phyloP scores from a whole-genome alignment of 108 stramenopile species.

The Fistulifera solaris region DNA sequence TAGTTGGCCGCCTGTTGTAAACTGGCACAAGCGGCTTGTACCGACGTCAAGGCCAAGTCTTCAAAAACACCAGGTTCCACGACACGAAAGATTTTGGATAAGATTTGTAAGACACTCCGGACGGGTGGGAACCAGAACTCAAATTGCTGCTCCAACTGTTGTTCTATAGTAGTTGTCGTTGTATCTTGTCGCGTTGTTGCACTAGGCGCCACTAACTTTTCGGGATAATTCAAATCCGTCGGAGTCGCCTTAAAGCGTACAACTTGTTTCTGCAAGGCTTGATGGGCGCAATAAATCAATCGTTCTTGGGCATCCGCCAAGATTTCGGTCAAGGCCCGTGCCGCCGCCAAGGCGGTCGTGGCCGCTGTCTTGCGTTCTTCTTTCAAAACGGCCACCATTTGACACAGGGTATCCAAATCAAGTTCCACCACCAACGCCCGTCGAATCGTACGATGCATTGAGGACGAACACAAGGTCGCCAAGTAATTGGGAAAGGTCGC shows the following conservation, averaged over 20 bases:
- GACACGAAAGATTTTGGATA: slow-evolving; percentile 87
- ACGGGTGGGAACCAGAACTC: slow-evolving; percentile 91
- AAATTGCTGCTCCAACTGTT: slow-evolving; percentile 66
- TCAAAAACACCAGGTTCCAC: slow-evolving; percentile 90
- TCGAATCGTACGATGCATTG: slow-evolving; percentile 72
- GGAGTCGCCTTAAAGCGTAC: slow-evolving; percentile 74
- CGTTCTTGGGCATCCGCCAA: slow-evolving; percentile 88
- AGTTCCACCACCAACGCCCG: slow-evolving; percentile 66
- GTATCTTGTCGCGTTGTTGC: slow-evolving; percentile 4
- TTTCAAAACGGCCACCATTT: slow-evolving; percentile 73
- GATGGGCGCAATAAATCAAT: slow-evolving; percentile 79
- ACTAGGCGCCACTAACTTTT: slow-evolving; percentile 30
- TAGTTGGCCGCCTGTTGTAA: slow-evolving; percentile 66
- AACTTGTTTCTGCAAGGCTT: slow-evolving; percentile 65
- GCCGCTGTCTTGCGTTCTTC: slow-evolving; percentile 76
- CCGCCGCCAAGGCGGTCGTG: slow-evolving; percentile 61
- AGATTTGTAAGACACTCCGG: slow-evolving; percentile 69
- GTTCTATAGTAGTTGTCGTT: slow-evolving; percentile 39
- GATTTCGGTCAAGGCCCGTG: slow-evolving; percentile 68
- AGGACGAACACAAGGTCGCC: slow-evolving; percentile 51
- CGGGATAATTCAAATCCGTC: slow-evolving; percentile 73
- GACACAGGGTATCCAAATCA: slow-evolving; percentile 77
- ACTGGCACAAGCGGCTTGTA: slow-evolving; percentile 75
- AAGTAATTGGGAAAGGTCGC: slow-evolving; percentile 58
- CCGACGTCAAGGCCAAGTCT: slow-evolving; percentile 75